Evolutionary conservation across 345 rosid genomes (phyloP), one percentile per base, ranked within the genome.

Genomic region (Corchorus olitorius): DNA sequence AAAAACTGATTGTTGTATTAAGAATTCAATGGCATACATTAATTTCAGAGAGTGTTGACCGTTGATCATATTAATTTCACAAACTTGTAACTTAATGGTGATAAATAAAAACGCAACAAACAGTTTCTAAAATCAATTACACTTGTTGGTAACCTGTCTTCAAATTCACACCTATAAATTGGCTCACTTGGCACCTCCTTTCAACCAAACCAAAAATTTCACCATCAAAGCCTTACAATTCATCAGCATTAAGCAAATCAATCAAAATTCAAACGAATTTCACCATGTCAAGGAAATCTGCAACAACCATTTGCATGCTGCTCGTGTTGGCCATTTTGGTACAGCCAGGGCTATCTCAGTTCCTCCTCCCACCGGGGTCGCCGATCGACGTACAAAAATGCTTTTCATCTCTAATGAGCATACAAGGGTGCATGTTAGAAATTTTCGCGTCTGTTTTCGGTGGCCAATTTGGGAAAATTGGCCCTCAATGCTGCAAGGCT

Each of bases 281-380:
- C 70, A 19, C 70, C 54, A 67, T 66, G 71, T 66, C 72, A 67
- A 67, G 46, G 16, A 33, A 16, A 46, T 37, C 39, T 14, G 55
- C 22, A 46, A 13, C 33, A 67, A 20, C 37, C 5, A 67, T 67
- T 14, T 67, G 56, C 17, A 46, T 55, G 72, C 39, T 67, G 55
- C 39, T 67, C n/a, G 19, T 68, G 0, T 15, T 68, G n/a, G 72
- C 72, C 6, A 12, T 48, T 68, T 49, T 68, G 0, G 6, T 68
- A 55, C 20, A 14, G 56, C 56, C 72, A 48, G 17, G 55, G 39
- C 41, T 68, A 48, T 39, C 13, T 13, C 56, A 48, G 41, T 54
- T 6, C 13, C 39, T 2, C 7, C 53, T 55, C 60, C 60, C 60
- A 7, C 33, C 53, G 45, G 9, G 34, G 53, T 11, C 16, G 19